Evolutionary conservation across 2,329 filamentous ascomycete species (phyloP), one percentile per base, ranked within the genome.

Genomic region (Fusarium pseudoanthophilum): DNA sequence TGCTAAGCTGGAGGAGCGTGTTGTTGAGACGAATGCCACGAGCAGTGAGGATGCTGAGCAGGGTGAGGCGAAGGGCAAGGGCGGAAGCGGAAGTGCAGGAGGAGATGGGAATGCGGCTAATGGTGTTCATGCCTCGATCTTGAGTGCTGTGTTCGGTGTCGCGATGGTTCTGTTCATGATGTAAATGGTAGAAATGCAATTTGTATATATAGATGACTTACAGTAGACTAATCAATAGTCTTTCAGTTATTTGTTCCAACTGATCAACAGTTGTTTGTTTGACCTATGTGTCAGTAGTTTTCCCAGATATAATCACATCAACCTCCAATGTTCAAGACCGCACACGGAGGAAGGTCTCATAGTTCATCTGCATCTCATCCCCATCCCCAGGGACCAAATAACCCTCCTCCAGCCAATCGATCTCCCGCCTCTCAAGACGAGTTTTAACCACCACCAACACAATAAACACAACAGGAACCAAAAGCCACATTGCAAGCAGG

Each of bases 1-100:
- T 45, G 84, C 87, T 39, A 78, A 83, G 69, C 78, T 90, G 3
- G 86, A 89, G 66, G 83, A 78, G 67, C 80, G 81, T 11, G 78
- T 83, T n/a, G 75, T 79, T 21, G 28, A 63, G 46, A 76, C 75
- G 8, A 55, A 76, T 21, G 45, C 59, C 45, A 72, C 61, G 20
- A 58, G 32, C 32, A 59, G 64, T 20, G 61, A 73, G 28, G 71
- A 66, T 7, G 32, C 52, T 11, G 56, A 69, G 16, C 34, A 62
- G 52, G 67, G 64, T 5, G 71, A 74, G 64, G 36, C 60, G 28
- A 65, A 68, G 57, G 64, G 34, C 8, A 67, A 60, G 37, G 65
- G 43, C 24, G 63, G 52, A n/a, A 60, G 62, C 24, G 63, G 52
- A n/a, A 60, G 62, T 4, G 48, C 67, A 42, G 61, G 42, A n/a